Evolutionary conservation across 1,284 basidiomycete genomes (phyloP).

Genomic region (Paramarasmius palmivorus): DNA sequence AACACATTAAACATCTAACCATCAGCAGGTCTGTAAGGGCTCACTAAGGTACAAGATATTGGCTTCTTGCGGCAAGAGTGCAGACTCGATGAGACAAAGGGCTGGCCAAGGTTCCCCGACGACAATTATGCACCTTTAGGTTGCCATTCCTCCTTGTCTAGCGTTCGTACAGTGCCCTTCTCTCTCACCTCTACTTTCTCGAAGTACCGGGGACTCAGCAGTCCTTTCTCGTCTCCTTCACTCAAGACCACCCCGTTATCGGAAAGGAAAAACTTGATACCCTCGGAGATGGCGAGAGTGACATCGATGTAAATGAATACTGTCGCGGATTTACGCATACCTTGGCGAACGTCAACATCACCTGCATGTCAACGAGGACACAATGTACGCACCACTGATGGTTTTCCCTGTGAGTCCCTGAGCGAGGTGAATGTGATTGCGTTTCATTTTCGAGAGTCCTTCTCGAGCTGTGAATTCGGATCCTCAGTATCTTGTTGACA

Average conservation of each 20-base stretch:
- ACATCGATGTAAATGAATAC: conserved; percentile 80
- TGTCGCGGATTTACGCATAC: conserved; percentile 75
- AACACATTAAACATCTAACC: no score
- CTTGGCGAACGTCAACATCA: conserved; percentile 35
- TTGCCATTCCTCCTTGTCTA: not conserved
- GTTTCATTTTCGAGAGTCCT: conserved; percentile 82
- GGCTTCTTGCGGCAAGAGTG: no score
- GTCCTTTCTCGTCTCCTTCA: conserved; percentile 62
- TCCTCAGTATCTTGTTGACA: not conserved
- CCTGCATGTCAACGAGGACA: not conserved
- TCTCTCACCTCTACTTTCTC: conserved; percentile 4
- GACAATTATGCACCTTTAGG: not conserved
- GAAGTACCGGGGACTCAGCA: conserved; percentile 32
- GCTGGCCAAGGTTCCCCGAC: no score
- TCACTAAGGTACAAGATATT: no score
- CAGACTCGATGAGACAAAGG: no score
- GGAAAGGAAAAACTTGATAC: conserved; percentile 74
- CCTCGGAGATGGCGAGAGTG: conserved; percentile 66
- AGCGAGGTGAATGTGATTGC: conserved; percentile 90
- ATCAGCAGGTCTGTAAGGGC: no score
- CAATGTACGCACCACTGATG: conserved; percentile 62
- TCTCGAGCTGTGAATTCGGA: conserved; percentile 45
- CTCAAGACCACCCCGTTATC: conserved; percentile 86
- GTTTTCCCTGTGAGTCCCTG: conserved; percentile 68
- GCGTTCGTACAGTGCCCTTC: not conserved